Evolutionary conservation across 345 rosid genomes (phyloP), one percentile per base, ranked within the genome.

Genomic region (Salix dunnii): DNA sequence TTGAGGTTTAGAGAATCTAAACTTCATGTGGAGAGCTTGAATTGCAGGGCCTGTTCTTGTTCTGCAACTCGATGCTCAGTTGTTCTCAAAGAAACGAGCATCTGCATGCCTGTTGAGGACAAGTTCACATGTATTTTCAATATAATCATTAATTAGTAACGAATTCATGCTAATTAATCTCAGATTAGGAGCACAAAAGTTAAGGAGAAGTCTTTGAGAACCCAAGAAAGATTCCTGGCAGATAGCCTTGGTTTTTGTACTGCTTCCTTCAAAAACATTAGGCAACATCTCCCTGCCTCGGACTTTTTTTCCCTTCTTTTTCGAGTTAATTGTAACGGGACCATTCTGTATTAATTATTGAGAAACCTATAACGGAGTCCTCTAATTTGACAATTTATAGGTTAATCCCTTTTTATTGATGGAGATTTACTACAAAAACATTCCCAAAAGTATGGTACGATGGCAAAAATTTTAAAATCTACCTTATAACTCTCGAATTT

Each of bases 211-310:
- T 55, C 23, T 76, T 76, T 60, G 70, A 40, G 48, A 58, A 61
- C 36, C 77, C 80, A 76, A 76, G 80, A 80, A 75, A 72, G 79
- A 76, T 72, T 76, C 76, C 65, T 43, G 35, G 25, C 36, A 66
- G 51, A 67, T 62, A 16, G 66, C n/a, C 14, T 58, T 30, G 76
- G 55, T 58, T 71, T 38, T 65, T 66, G 21, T 3, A 49, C 13
- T 55, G 13, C 28, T n/a, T 23, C 3, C 28, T 58, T 58, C 28
- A 58, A 4, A 23, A 23, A n/a, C 28, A 9, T 58, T 3, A 46
- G 51, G 51, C 14, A 46, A 14, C 14, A 0, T 46, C 51, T 46
- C 18, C 51, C 6, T 3, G 51, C 51, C 51, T 46, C 4, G 6
- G 6, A 14, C 6, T 3, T 14, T 46, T 14, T 0, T 46, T n/a